These are phyloP conservation scores for Penicillium digitatum DNA, from an alignment of 2,329 filamentous ascomycete species.

Conservation along the genomic window DNA sequence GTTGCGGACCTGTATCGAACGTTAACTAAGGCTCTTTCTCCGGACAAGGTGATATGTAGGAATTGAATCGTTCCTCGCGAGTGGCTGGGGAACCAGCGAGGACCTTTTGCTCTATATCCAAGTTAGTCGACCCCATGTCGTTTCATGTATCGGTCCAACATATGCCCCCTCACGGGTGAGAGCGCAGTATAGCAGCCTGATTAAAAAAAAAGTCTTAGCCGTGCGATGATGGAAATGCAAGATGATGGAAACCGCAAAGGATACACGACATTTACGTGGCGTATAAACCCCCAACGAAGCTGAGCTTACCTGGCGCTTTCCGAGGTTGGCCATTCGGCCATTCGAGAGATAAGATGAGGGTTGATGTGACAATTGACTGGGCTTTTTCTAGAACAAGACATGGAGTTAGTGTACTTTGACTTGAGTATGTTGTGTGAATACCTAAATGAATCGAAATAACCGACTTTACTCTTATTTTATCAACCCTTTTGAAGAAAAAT, in stretches of 20 bases:
- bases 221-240: background rate
- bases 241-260: too few relatives aligned
- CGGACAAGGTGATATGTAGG: slow-evolving; percentile 7
- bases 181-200: background rate
- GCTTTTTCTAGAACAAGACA: background rate
- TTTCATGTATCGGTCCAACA: slow-evolving; percentile 1
- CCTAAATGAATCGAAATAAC: background rate
- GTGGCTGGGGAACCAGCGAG: slow-evolving; percentile 7
- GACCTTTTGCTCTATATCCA: slow-evolving; percentile 26
- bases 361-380: background rate
- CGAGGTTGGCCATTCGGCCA: background rate
- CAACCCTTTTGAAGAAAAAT: background rate
- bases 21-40: slow-evolving; percentile 26
- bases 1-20: slow-evolving; percentile 38
- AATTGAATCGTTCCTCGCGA: slow-evolving; percentile 13
- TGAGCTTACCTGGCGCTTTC: slow-evolving; percentile 5
- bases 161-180: background rate
- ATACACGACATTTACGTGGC: background rate
- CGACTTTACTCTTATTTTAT: background rate
- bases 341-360: background rate
- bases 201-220: background rate
- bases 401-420: background rate
- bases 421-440: too few relatives aligned
- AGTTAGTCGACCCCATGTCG: slow-evolving; percentile 24
- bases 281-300: slow-evolving; percentile 21